Evolutionary conservation across 768 basidiomycete species (phyloP), one percentile per base, ranked within the genome.

Genomic region (Lactarius hatsudake): DNA sequence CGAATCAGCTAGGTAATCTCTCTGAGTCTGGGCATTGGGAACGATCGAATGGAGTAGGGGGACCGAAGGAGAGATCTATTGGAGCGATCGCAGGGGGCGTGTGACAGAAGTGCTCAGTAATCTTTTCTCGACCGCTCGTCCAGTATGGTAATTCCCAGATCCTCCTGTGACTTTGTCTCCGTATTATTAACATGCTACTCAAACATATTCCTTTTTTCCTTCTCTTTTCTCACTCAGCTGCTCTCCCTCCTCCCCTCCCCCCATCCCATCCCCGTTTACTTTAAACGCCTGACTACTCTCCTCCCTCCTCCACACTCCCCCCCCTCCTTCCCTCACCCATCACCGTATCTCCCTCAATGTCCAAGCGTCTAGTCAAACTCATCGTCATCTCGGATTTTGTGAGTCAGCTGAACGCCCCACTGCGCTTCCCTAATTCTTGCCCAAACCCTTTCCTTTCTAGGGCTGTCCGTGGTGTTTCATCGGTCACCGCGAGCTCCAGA

Each of bases 381-480:
- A 65, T 69, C 15, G 62, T 71, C 59, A 69, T 79, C 66, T 76
- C 75, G 38, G 78, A 79, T 71, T 73, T 78, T 28, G 78, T 79
- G 67, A 72, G 78, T 74, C 54, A 63, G 32, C 60, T 30, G 34
- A 45, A 40, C 61, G n/a, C 51, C 26, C 45, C 38, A 23, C 30
- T 59, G 43, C 55, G 28, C 36, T 42, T 65, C 34, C 59, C 43
- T 13, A 56, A 5, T 8, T 58, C 40, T 20, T 30, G 36, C 62
- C n/a, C 20, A 20, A 38, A 28, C 60, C 30, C 48, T 30, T 57
- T 66, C 62, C 45, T 20, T 20, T 54, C 63, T 66, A 79, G 78
- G 72, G 69, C 20, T 81, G 79, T 62, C 79, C 79, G 54, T 81
- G 78, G 79, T 81, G 80, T 73, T 81, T 77, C 73, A 76, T 81